Conservation (phyloP, 2,329 filamentous ascomycete species). For the Colletotrichum sp. region DNA sequence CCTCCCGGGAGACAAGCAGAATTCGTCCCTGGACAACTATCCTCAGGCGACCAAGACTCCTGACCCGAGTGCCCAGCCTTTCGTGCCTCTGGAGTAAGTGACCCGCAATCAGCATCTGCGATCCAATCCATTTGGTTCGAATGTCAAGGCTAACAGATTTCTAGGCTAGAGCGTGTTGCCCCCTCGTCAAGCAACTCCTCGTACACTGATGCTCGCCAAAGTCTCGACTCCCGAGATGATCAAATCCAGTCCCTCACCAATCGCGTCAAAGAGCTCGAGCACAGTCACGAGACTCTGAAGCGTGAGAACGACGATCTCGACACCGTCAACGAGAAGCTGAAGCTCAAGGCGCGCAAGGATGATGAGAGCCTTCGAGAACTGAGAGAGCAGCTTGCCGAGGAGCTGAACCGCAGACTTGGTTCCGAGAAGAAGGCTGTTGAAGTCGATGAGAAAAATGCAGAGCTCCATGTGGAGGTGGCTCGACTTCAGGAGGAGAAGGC, state of each 20-base stretch:
- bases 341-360: background rate
- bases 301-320: background rate
- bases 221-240: background rate
- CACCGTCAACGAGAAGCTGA: background rate
- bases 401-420: background rate
- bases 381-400: background rate
- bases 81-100: background rate
- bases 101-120: background rate
- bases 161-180: no score
- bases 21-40: no score
- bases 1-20: background rate
- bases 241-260: background rate
- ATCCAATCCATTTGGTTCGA: background rate
- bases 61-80: background rate
- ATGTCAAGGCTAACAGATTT: background rate
- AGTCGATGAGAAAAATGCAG: background rate
- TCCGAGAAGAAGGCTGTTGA: background rate
- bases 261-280: background rate
- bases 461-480: background rate
- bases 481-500: background rate
- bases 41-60: background rate
- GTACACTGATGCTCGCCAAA: background rate
- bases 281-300: background rate
- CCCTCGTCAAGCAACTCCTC: background rate
- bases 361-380: background rate